Base-by-base conservation (phyloP, 2,329 filamentous ascomycete species). In the Camptophora hylomeconis region DNA sequence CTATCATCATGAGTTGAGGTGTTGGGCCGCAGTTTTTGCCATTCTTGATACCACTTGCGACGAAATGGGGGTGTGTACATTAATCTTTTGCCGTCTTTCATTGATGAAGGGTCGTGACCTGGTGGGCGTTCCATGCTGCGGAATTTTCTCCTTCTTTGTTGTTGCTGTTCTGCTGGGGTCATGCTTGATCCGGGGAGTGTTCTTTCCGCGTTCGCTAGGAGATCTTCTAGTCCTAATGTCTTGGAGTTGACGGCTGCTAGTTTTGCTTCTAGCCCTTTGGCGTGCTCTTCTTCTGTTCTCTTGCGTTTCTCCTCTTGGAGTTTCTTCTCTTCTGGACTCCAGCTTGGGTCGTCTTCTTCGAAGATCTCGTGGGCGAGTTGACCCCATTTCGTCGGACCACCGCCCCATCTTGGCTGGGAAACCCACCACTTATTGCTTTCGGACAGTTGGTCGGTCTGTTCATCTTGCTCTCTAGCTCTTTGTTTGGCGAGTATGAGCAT, bases 401-500 rank as follows among this genome's bases (percentile, higher is more conserved):
- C 69, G 28, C 71, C 70, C 60, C 68, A 75, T 30, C 71, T 58
- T 15, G 63, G 60, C 28, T 51, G 57, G 3, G 52, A 60, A 3
- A 68, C 66, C 67, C 68, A 76, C 71, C 72, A 76, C 28, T 51
- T 58, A 26, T 50, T 45, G 3, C 17, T 24, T n/a, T 24, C 29
- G 7, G 29, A 31, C 17, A 26, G 14, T n/a, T 23, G 22, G 8
- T 26, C 17, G n/a, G 26, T 31, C 40, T 72, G 66, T 2, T 44
- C 44, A 30, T 51, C 56, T 1, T 67, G 69, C 42, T 75, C 60
- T 28, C 70, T 57, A n/a, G 58, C 58, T 20, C 72, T 60, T 46
- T 75, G 69, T 46, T 75, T 69, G 2, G 71, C 72, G 2, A 72
- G 46, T 12, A 70, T 53, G 9, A 76, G 51, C 48, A 74, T 52